These are phyloP conservation scores for Ceratobasidium sp. DNA, from an alignment of 1,284 basidiomycete species.

Conservation along the genomic window DNA sequence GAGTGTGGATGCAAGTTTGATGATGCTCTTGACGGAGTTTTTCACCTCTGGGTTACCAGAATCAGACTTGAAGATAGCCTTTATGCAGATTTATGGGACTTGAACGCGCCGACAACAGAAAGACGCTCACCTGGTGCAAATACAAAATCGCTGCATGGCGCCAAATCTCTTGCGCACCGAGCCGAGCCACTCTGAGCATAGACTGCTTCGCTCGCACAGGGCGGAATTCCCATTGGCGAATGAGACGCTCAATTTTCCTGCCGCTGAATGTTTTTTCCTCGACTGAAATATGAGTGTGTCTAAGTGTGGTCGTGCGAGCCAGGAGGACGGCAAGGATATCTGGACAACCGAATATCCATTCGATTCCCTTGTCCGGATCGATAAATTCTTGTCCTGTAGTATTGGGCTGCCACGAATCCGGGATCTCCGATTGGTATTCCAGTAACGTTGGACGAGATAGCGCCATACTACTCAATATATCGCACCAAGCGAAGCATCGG, in stretches of 20 bases:
- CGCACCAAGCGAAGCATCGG: slow-evolving; percentile 18
- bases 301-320: background rate
- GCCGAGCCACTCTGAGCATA: slow-evolving; percentile 2
- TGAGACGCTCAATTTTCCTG: background rate
- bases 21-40: slow-evolving; percentile 19
- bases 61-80: slow-evolving; percentile 5
- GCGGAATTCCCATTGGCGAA: background rate
- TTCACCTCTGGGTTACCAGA: background rate
- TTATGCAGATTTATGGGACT: background rate
- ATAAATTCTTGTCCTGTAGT: background rate
- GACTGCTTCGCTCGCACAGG: background rate
- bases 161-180: slow-evolving; percentile 26
- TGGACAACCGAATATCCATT: slow-evolving; percentile 22
- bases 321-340: background rate
- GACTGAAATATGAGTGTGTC: background rate
- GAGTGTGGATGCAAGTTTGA: slow-evolving; percentile 6
- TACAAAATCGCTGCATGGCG: slow-evolving; percentile 14
- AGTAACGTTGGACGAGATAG: slow-evolving; percentile 2
- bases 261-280: background rate
- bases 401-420: background rate
- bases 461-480: slow-evolving; percentile 13
- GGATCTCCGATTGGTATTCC: background rate
- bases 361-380: background rate
- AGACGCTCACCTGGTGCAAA: background rate
- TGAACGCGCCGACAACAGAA: background rate